Evolutionary conservation across 2,329 filamentous ascomycete species (phyloP), one percentile per base, ranked within the genome.

Genomic region (Alternaria sp.): DNA sequence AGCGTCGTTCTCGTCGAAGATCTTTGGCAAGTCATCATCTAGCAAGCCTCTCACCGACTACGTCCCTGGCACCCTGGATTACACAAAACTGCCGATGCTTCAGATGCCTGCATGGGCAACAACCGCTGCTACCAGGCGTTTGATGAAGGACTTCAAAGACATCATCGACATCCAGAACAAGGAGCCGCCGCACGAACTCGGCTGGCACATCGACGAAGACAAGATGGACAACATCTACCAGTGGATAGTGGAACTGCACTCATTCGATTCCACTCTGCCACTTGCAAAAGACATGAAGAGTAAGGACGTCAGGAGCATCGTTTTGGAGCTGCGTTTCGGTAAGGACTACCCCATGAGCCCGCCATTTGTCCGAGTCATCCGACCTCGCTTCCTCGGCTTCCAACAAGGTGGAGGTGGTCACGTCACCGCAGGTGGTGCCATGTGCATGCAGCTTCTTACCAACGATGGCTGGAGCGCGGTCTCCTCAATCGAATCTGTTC

Each of bases 231-330:
- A 94, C 70, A 84, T 93, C 63, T 97, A 95, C 71, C 93, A 96
- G 71, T 96, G 93, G 93, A 93, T 96, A 59, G 88, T 96, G 6
- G 91, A 97, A 75, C 81, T 97, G 1, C 94, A 97, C 75, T 92
- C 89, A 43, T 96, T 97, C 70, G 89, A 93, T 24, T 65, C 80
- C 0, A 75, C 80, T 1, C 82, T 95, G 0, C 91, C 91, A 1
- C 82, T 97, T 1, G 89, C 91, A 0, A 74, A 85, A 54, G 93
- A 97, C 72, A 92, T 97, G 87, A 87, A 89, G 74, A 69, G 75
- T 3, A 82, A 81, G 1, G 83, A 82, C 0, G 68, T 90, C 57
- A 86, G 83, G 22, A 93, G 91, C 71, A 81, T 97, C 39, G 88
- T 96, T 0, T 78, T 96, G 11, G 94, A 97, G 78, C 81, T 97